Conservation (phyloP, 2,329 filamentous ascomycete genomes). For the Metarhizium rileyi region DNA sequence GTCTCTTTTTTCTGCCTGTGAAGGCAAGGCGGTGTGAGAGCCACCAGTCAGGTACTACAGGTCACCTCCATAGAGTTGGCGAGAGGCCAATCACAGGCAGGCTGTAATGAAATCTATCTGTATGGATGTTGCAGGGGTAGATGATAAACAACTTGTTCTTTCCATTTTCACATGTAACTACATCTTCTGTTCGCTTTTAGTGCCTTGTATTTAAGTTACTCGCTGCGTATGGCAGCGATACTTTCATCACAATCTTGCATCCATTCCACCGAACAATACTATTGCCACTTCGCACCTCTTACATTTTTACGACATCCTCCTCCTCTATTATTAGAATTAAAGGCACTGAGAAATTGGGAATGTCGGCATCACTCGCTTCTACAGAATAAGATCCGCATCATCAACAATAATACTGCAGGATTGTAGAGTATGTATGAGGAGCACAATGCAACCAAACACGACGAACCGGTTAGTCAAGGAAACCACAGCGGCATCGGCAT, state of each 20-base stretch:
- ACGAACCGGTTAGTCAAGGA: constrained; percentile 30
- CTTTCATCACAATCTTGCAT: constrained; percentile 41
- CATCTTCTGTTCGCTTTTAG: too few relatives aligned
- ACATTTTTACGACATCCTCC: constrained; percentile 35
- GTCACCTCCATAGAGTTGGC: not conserved
- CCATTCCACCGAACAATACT: constrained; percentile 44
- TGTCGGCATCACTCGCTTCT: constrained; percentile 38
- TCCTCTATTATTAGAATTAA: too few relatives aligned
- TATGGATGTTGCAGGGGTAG: too few relatives aligned
- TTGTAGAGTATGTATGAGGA: constrained; percentile 25
- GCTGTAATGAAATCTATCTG: too few relatives aligned
- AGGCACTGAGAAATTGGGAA: constrained; percentile 38
- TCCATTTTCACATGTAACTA: not conserved
- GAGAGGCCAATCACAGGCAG: too few relatives aligned
- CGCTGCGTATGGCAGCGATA: constrained; percentile 36
- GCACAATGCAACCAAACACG: constrained; percentile 22
- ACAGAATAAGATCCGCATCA: constrained; percentile 48
- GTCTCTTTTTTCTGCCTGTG: constrained; percentile 24
- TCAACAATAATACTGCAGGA: constrained; percentile 31
- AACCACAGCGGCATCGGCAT: constrained; percentile 39
- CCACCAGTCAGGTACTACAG: too few relatives aligned
- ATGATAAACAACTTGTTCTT: not conserved
- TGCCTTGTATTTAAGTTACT: not conserved
- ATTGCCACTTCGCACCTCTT: constrained; percentile 30
- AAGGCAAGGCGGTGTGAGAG: constrained; percentile 22